phyloP scores from a whole-genome alignment of 2,329 filamentous ascomycete species.

The Stachybotrys chartarum region DNA sequence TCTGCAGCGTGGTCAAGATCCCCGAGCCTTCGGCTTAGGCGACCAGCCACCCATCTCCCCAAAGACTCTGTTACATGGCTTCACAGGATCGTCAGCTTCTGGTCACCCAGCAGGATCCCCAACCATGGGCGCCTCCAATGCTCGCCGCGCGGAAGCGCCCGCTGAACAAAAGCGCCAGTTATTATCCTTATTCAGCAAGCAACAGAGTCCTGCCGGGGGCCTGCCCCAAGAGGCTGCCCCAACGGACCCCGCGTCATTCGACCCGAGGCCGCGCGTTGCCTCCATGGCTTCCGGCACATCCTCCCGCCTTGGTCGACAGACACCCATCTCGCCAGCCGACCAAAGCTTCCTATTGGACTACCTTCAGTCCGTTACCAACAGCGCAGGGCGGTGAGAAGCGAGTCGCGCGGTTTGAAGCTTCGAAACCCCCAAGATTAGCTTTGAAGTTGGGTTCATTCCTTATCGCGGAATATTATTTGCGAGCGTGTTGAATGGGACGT shows the following conservation, averaged over 20 bases:
- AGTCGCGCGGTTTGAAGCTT: background rate
- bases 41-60: constrained; percentile 9
- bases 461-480: constrained; percentile 9
- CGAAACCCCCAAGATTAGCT: background rate
- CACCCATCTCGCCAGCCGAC: constrained; percentile 60
- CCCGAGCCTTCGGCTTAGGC: constrained; percentile 11
- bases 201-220: constrained; percentile 7
- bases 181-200: constrained; percentile 58
- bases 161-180: constrained; percentile 26
- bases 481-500: constrained; percentile 1
- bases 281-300: constrained; percentile 32
- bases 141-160: constrained; percentile 16
- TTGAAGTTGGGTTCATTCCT: background rate
- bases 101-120: constrained; percentile 4
- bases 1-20: constrained; percentile 25
- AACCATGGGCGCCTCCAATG: constrained; percentile 10
- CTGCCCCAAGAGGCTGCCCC: background rate
- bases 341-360: constrained; percentile 72
- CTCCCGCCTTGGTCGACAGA: constrained; percentile 40
- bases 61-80: constrained; percentile 12
- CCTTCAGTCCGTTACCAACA: constrained; percentile 49
- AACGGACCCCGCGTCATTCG: constrained; percentile 1
- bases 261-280: constrained; percentile 28
- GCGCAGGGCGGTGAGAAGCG: constrained; percentile 21
- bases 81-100: constrained; percentile 10